A percentile compares a stretch with the other conserved stretches of the same genome.
These are phyloP conservation scores for Cotoneaster glaucophyllus DNA, from an alignment of 306 rosid species.

Conservation along the genomic window DNA sequence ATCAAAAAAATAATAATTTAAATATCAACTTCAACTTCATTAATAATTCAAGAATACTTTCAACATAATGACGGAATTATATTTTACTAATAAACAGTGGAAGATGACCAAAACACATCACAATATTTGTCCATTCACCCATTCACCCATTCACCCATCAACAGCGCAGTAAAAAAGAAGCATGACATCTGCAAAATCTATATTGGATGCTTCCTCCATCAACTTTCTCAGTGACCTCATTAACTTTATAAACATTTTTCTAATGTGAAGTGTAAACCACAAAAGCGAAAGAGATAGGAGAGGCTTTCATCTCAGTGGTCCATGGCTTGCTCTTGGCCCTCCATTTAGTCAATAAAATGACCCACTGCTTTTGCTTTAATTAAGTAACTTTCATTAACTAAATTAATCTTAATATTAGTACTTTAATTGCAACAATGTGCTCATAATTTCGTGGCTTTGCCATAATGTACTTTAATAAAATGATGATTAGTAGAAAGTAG, in stretches of 20 bases:
- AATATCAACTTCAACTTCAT: too few relatives aligned
- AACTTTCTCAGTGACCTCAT: conserved; percentile 37
- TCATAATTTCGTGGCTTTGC: conserved; percentile 22
- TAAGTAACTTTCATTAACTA: neutral
- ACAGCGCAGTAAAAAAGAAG: conserved; percentile 3
- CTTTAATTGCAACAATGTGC: neutral
- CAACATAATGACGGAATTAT: too few relatives aligned
- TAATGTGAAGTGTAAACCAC: neutral
- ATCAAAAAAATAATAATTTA: too few relatives aligned
- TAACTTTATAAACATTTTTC: conserved; percentile 14
- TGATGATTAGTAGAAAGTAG: neutral
- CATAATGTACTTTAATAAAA: neutral
- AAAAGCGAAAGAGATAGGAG: conserved; percentile 1
- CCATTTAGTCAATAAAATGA: conserved; percentile 21
- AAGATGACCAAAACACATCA: neutral
- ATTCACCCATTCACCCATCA: neutral
- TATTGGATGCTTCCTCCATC: conserved; percentile 19
- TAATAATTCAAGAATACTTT: too few relatives aligned
- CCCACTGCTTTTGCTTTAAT: conserved; percentile 10
- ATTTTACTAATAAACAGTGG: neutral
- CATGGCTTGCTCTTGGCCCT: conserved; percentile 8
- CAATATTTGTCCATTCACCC: neutral
- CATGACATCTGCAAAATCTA: conserved; percentile 40
- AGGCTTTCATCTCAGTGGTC: conserved; percentile 5
- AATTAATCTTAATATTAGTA: neutral